Base-by-base conservation (phyloP, 129 eudicot species). In the Chrysanthemum seticuspe region DNA sequence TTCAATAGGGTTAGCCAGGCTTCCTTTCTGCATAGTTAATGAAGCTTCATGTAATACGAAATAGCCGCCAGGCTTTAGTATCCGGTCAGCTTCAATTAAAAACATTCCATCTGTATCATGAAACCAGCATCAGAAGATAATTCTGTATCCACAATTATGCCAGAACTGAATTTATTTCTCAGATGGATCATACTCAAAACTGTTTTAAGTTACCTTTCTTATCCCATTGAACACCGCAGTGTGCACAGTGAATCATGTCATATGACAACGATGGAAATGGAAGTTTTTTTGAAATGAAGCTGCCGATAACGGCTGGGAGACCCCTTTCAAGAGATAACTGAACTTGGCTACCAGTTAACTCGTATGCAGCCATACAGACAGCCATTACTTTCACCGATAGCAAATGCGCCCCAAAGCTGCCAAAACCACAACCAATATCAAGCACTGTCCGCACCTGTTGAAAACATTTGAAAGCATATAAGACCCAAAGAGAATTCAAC, bases 361-460 rank as follows among this genome's bases (percentile, higher is more conserved):
- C 96, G 71, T 94, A 94, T 48, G 93, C 87, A 75, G 98, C 97
- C 78, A 85, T 74, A 86, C 98, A 94, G 45, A 90, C 74, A 73
- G 93, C 79, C 97, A 90, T 90, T 80, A 94, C 45, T 74, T 88
- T 90, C 16, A 88, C 82, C 2, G 98, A 86, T 34, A 94, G 81
- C 72, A 94, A 80, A 85, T 90, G 98, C 59, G 97, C 96, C 36
- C 96, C 96, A 85, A 94, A 94, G 85, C 97, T 94, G 68, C 98
- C 98, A 86, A 94, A 94, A 19, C 98, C 98, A 73, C 97, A 94
- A 25, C 96, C 97, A 84, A 94, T 90, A 83, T 94, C 98, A 67
- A 94, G 81, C 47, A 94, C 89, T 10, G 74, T 81, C 63, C 65
- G 96, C 64, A 94, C 97, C 98, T 94, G 89, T 71, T 68, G 16